Base-by-base conservation (phyloP, 2,329 filamentous ascomycete genomes). In the Xylariaceae sp. region DNA sequence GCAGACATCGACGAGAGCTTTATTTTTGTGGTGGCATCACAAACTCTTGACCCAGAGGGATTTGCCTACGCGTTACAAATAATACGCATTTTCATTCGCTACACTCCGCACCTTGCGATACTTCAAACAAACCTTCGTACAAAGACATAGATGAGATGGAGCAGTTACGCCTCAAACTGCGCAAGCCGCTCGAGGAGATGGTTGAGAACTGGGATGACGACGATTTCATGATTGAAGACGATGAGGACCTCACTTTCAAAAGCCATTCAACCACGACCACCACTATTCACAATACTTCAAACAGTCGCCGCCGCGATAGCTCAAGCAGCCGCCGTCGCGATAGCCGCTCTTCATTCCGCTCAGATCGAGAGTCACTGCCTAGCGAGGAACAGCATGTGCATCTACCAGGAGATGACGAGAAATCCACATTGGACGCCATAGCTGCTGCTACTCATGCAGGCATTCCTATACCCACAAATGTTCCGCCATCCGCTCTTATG, bases 351-450 rank as follows among this genome's bases (percentile, higher is more conserved):
- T 96, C 92, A 16, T 85, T 92, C 67, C 89, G 89, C 67, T 96
- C 91, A 52, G 93, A 96, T 70, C 84, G 92, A 43, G 89, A 91
- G 49, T 91, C 88, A 1, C 79, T 86, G 63, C 83, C 84, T 53
- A 90, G 87, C 68, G 92, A 96, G 68, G 92, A 96, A 74, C 92
- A 88, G 79, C 92, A 97, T 67, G 84, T 98, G 19, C 85, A 94
- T 65, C 78, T 98, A 26, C 87, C 91, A 2, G 90, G 88, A 45
- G 90, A 95, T 71, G 93, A 97, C 72, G 91, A 96, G 68, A 83
- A 86, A 62, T 91, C 91, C 1, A 96, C 90, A 8, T 78, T 88
- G 66, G 90, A 96, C 71, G 93, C 95, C 58, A 94, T 99, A 67
- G 86, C 90, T 21, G 90, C 92, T 6, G 94, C 93, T 29, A 90